phyloP scores from a whole-genome alignment of 371 early-diverging fungal genomes.

The Gilbertella persicaria region DNA sequence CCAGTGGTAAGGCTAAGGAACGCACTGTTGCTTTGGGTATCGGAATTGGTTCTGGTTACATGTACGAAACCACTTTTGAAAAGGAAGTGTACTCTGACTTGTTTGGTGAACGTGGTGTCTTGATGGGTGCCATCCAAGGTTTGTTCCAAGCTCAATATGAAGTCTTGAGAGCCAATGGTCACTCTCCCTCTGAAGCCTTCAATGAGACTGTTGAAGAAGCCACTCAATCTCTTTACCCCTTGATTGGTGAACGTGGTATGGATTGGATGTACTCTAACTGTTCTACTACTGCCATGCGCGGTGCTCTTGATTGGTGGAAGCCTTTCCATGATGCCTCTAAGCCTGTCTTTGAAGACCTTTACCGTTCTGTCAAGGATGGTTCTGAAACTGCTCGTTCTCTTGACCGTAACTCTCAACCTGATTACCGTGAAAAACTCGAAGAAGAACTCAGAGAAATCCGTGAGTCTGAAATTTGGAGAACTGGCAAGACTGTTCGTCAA shows the following conservation, averaged over 20 bases:
- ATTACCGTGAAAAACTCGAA: slow-evolving; percentile 93
- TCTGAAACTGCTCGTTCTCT: slow-evolving; percentile 88
- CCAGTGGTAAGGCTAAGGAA: slow-evolving; percentile 90
- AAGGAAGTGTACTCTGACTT: slow-evolving; percentile 98
- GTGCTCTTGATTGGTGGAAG: slow-evolving; percentile 97
- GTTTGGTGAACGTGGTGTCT: slow-evolving; percentile 96
- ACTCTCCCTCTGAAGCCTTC: slow-evolving; percentile 97
- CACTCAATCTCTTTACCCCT: slow-evolving; percentile 95
- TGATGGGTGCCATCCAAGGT: slow-evolving; percentile 98
- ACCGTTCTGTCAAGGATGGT: slow-evolving; percentile 87
- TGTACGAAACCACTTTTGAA: slow-evolving; percentile 96
- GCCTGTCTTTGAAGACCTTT: slow-evolving; percentile 93
- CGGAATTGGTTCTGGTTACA: slow-evolving; percentile 95
- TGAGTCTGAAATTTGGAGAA: slow-evolving; percentile 65
- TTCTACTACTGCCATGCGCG: slow-evolving; percentile 94
- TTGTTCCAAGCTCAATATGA: slow-evolving; percentile 97
- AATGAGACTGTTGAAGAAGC: slow-evolving; percentile 99
- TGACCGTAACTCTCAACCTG: slow-evolving; percentile 84
- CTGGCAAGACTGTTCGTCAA: slow-evolving; percentile 90
- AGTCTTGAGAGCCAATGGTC: slow-evolving; percentile 90
- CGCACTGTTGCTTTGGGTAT: slow-evolving; percentile 92
- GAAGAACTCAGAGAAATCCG: slow-evolving; percentile 86
- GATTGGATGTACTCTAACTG: slow-evolving; percentile 98
- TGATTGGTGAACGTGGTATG: slow-evolving; percentile 97
- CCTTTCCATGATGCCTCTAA: slow-evolving; percentile 91